A percentile compares a stretch with the other conserved stretches of the same genome.
phyloP scores from a whole-genome alignment of 306 rosid species.

The Vicia villosa region DNA sequence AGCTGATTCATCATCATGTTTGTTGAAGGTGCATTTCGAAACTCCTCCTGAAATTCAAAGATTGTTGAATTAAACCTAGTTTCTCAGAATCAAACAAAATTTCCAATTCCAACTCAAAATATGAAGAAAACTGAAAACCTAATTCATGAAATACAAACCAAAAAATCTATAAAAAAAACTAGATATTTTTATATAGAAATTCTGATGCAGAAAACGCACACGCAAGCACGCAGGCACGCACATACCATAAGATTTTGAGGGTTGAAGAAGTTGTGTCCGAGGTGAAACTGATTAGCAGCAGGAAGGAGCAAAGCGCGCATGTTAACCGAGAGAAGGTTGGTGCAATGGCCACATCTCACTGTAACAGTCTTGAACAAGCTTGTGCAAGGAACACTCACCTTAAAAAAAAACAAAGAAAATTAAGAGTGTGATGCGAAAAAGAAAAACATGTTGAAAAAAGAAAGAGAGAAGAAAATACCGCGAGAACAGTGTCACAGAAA shows the following conservation, averaged over 20 bases:
- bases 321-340: conserved; percentile 86
- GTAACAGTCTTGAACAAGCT: conserved; percentile 94
- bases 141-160: neutral
- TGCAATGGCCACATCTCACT: conserved; percentile 96
- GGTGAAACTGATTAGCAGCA: conserved; percentile 67
- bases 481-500: conserved; percentile 94
- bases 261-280: conserved; percentile 63
- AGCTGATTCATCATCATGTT: conserved; percentile 61
- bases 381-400: conserved; percentile 92
- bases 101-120: neutral
- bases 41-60: conserved; percentile 66
- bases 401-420: conserved; percentile 6
- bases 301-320: conserved; percentile 75
- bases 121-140: neutral
- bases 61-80: neutral
- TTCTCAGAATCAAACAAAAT: neutral
- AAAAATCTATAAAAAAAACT: neutral
- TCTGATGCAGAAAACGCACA: neutral
- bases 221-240: neutral
- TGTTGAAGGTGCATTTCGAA: conserved; percentile 65
- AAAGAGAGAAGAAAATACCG: conserved; percentile 42
- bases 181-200: neutral
- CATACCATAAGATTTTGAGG: conserved; percentile 80
- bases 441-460: neutral
- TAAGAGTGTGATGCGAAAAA: neutral